Evolutionary conservation across 1,284 basidiomycete genomes (phyloP).

Genomic region (Austroboletus niveus): DNA sequence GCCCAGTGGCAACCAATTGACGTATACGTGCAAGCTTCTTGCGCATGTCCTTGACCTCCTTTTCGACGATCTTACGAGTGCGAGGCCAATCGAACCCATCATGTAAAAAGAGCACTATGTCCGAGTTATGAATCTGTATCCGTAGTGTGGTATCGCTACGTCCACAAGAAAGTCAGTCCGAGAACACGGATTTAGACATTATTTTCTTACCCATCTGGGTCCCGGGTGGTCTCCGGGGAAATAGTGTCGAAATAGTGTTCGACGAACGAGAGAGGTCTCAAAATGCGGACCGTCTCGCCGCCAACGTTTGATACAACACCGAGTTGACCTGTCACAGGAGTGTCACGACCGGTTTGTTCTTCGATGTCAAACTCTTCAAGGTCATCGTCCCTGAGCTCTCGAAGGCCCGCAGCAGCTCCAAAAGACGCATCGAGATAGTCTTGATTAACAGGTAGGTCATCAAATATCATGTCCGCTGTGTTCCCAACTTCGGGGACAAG

Average conservation of each 20-base stretch:
- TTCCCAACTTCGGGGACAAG: slow-evolving; percentile 70
- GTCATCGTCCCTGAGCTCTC: slow-evolving; percentile 69
- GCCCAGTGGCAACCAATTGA: slow-evolving; percentile 92
- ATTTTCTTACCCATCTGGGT: slow-evolving; percentile 44
- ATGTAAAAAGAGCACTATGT: slow-evolving; percentile 72
- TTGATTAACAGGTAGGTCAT: slow-evolving; percentile 86
- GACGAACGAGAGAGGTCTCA: slow-evolving; percentile 61
- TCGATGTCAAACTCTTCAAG: slow-evolving; percentile 61
- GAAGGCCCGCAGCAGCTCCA: slow-evolving; percentile 71
- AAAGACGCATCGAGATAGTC: slow-evolving; percentile 87
- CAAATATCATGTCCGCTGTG: slow-evolving; percentile 84
- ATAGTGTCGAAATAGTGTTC: slow-evolving; percentile 76
- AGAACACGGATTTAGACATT: slow-evolving; percentile 6
- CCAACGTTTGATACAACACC: slow-evolving; percentile 65
- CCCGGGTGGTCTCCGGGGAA: slow-evolving; percentile 49
- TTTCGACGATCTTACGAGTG: slow-evolving; percentile 85
- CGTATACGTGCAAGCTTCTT: slow-evolving; percentile 86
- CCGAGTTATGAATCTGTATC: slow-evolving; percentile 59
- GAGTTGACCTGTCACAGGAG: slow-evolving; percentile 30
- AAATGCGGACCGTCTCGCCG: slow-evolving; percentile 83
- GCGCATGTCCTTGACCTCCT: slow-evolving; percentile 86
- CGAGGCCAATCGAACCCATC: slow-evolving; percentile 93
- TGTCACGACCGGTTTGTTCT: slow-evolving; percentile 31
- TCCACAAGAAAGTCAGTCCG: slow-evolving; percentile 29
- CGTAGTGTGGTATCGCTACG: slow-evolving; percentile 48